These are phyloP conservation scores for Alternaria triticina DNA, from an alignment of 2,329 filamentous ascomycete species.

Conservation along the genomic window DNA sequence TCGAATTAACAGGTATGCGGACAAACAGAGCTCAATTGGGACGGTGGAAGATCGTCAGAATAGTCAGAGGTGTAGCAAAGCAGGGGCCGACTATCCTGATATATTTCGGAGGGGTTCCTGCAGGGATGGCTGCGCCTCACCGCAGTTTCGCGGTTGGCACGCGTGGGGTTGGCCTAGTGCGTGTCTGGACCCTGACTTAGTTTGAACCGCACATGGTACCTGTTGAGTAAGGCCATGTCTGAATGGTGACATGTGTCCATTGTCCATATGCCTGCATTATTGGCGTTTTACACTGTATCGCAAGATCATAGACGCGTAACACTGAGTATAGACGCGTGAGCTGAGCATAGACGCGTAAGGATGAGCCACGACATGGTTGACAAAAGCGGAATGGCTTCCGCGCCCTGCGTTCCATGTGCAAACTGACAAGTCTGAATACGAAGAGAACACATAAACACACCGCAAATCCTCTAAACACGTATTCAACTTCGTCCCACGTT, in stretches of 20 bases:
- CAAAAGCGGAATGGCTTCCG: slow-evolving; percentile 14
- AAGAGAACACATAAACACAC: neutral
- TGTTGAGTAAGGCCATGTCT: neutral
- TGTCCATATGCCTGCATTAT: neutral
- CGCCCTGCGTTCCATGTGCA: neutral
- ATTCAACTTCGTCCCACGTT: neutral
- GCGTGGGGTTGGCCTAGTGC: slow-evolving; percentile 28
- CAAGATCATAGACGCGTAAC: neutral
- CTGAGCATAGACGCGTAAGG: slow-evolving; percentile 2
- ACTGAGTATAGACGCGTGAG: neutral
- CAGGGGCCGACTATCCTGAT: slow-evolving; percentile 3
- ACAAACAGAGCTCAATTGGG: neutral
- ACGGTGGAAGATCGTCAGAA: neutral
- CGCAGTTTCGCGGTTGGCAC: slow-evolving; percentile 19
- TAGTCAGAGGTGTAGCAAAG: slow-evolving; percentile 11
- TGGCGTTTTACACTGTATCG: neutral
- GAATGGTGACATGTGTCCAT: neutral
- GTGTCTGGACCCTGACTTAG: slow-evolving; percentile 8
- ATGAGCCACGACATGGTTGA: neutral
- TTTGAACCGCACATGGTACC: slow-evolving; percentile 2
- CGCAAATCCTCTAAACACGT: neutral
- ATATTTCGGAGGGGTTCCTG: slow-evolving; percentile 28
- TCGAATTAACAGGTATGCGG: neutral
- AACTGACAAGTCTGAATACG: neutral
- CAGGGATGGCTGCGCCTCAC: slow-evolving; percentile 30